Percentiles rank a stretch among this genome's conserved stretches.
Conservation (phyloP, 2,329 filamentous ascomycete species). For the Zalaria obscura region DNA sequence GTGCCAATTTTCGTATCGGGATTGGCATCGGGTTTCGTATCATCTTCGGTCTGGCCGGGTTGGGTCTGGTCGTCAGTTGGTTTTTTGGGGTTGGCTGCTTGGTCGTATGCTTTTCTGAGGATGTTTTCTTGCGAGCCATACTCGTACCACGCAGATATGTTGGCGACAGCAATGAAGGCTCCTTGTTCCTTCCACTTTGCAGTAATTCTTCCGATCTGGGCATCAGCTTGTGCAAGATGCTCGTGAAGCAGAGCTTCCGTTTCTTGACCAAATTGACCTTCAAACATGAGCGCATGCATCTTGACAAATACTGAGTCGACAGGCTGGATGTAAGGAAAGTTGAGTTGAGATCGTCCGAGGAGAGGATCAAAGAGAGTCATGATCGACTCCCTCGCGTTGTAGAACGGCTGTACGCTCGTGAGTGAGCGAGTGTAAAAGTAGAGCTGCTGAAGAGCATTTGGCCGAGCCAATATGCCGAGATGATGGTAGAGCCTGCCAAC, state of each 20-base stretch:
- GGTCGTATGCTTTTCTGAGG: constrained; percentile 20
- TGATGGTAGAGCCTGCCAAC: constrained; percentile 80
- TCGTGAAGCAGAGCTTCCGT: constrained; percentile 31
- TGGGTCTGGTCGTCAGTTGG: too few species aligned
- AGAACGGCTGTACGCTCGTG: constrained; percentile 53
- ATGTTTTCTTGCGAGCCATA: constrained; percentile 38
- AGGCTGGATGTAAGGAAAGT: constrained; percentile 20
- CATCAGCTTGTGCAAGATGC: constrained; percentile 41
- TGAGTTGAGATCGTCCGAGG: constrained; percentile 22
- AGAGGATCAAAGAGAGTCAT: constrained; percentile 41
- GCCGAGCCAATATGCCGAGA: constrained; percentile 62
- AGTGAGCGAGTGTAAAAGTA: constrained; percentile 60
- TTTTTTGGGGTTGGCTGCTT: not conserved
- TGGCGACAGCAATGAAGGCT: constrained; percentile 44
- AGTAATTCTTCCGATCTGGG: constrained; percentile 38
- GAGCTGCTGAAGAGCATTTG: constrained; percentile 55
- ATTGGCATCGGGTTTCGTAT: too few species aligned
- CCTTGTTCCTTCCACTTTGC: constrained; percentile 43
- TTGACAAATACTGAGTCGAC: constrained; percentile 50
- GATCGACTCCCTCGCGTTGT: constrained; percentile 54
- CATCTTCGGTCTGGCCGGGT: too few species aligned
- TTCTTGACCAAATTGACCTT: constrained; percentile 30
- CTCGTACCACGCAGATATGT: constrained; percentile 37
- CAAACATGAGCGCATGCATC: constrained; percentile 51
- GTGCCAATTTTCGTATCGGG: too few species aligned